Evolutionary conservation across 768 basidiomycete genomes (phyloP).

Genomic region (Suillus alpinus): DNA sequence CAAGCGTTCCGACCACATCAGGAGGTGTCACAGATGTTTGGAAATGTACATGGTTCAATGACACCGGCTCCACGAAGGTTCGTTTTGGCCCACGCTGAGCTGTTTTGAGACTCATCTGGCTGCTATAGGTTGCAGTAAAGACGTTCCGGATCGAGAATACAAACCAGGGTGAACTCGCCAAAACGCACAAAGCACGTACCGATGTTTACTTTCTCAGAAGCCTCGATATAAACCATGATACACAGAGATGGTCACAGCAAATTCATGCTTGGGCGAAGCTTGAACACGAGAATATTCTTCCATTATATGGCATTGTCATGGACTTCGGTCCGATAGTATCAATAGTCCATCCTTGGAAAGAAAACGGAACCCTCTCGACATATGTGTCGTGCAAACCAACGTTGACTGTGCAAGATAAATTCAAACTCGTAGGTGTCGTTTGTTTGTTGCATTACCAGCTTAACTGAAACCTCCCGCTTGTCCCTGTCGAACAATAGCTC

Average conservation of each 20-base stretch:
- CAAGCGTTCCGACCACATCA: neutral
- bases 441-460: neutral
- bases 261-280: constrained; percentile 20
- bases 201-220: neutral
- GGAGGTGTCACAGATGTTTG: constrained; percentile 9
- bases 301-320: constrained; percentile 16
- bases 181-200: constrained; percentile 1
- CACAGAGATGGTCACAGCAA: constrained; percentile 18
- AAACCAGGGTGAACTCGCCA: neutral
- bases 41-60: constrained; percentile 5
- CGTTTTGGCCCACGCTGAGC: neutral
- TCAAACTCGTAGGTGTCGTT: constrained; percentile 15
- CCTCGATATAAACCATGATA: neutral
- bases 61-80: neutral
- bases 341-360: constrained; percentile 20
- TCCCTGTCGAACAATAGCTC: neutral
- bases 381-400: constrained; percentile 11
- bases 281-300: constrained; percentile 20
- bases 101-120: neutral
- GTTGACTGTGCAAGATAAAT: constrained; percentile 14
- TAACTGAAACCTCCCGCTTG: neutral
- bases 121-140: constrained; percentile 7
- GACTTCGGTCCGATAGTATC: constrained; percentile 21
- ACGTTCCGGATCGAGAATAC: constrained; percentile 2
- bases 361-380: constrained; percentile 14